Conservation (phyloP, 768 basidiomycete species). For the Porpolomopsis calyptriformis region DNA sequence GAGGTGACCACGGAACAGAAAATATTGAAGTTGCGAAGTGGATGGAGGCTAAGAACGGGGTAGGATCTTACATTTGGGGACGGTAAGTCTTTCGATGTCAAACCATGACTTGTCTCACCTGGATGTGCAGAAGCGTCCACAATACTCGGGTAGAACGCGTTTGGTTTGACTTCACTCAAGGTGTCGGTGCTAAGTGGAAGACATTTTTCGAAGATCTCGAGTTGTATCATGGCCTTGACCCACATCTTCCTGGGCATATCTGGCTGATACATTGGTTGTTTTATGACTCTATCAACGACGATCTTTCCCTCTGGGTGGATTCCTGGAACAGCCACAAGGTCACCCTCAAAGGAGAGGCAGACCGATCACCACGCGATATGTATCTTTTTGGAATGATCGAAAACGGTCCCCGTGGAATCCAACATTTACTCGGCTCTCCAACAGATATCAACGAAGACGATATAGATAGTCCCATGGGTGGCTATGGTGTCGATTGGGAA, state of each 20-base stretch:
- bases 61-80: conserved; percentile 22
- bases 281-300: conserved; percentile 14
- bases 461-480: too few relatives aligned
- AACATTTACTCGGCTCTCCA: not conserved
- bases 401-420: conserved; percentile 11
- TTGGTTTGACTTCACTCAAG: conserved; percentile 22
- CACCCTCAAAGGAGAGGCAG: conserved; percentile 7
- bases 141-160: conserved; percentile 16
- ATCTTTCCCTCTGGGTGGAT: conserved; percentile 18
- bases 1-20: conserved; percentile 23
- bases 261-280: conserved; percentile 25
- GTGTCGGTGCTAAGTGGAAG: conserved; percentile 22
- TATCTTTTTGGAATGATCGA: conserved; percentile 13
- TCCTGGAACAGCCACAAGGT: conserved; percentile 21
- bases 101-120: not conserved
- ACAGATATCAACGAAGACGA: too few relatives aligned
- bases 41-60: conserved; percentile 16
- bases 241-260: conserved; percentile 13
- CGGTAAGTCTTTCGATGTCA: conserved; percentile 8
- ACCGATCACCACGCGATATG: conserved; percentile 11
- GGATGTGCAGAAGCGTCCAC: conserved; percentile 10
- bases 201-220: conserved; percentile 22
- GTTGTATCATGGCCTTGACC: conserved; percentile 15
- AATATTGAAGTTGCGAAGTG: conserved; percentile 16
- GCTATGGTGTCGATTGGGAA: too few relatives aligned